Evolutionary conservation across 805 yeast genomes (phyloP), one percentile per base, ranked within the genome.

Genomic region (Wickerhamomyces bovis): DNA sequence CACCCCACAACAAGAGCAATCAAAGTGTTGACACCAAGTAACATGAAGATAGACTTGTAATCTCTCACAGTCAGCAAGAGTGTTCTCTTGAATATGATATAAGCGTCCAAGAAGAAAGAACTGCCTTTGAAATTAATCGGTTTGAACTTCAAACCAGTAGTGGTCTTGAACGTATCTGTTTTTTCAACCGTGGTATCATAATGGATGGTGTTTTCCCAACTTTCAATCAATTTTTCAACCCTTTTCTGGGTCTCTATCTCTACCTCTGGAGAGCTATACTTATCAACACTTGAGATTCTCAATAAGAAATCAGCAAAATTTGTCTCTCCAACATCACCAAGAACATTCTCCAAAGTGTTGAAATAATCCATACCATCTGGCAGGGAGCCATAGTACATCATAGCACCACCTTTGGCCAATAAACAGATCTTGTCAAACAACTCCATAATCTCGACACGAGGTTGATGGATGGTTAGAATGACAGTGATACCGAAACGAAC

Each of bases 391-490:
- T 74, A 71, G 48, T 68, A 75, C 20, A 74, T 68, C 42, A 69
- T 62, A 20, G 67, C 49, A 2, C 78, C 85, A 1, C 90, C 89
- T 35, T 83, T 79, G 0, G 90, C 80, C 38, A 89, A 64, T 3
- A 88, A 69, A 49, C 88, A 76, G 4, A 88, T 67, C 42, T 77
- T 72, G 59, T 89, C 95, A 48, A 88, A 80, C 21, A 83, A 62
- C 46, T 73, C 73, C 36, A 85, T 71, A 41, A 88, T 85, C 61
- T 88, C 95, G 0, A 84, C 77, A 36, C 96, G 65, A 0, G 96
- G 96, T 62, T 88, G 96, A 60, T 88, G 96, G 38, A 88, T 83
- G 43, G 89, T 82, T 63, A 86, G 68, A 3, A 88, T 72, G 21
- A 89, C 73, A 0, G 94, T 84, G 47, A 88, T 77, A 0, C 92